phyloP scores from a whole-genome alignment of 75 land plant genomes.

The Cryptomeria japonica region DNA sequence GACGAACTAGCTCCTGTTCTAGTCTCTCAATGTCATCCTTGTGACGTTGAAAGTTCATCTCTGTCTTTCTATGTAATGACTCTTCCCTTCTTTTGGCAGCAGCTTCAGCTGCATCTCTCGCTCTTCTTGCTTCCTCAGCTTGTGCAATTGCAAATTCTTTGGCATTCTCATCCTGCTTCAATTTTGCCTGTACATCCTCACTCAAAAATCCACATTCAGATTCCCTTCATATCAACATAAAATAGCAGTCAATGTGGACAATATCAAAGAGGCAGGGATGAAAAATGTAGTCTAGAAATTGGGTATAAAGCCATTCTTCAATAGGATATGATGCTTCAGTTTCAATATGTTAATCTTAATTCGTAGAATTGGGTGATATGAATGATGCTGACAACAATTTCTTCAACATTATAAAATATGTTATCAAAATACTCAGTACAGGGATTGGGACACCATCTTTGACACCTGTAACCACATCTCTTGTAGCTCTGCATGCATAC shows the following conservation, averaged over 20 bases:
- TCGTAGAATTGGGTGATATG: not conserved
- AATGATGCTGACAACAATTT: not conserved
- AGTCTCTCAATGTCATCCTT: conserved; percentile 77
- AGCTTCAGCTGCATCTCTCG: conserved; percentile 66
- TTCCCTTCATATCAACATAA: not conserved
- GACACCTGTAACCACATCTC: too few species aligned
- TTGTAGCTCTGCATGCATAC: too few species aligned
- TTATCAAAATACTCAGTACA: too few species aligned
- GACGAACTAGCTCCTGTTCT: conserved; percentile 58
- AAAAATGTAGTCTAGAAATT: not conserved
- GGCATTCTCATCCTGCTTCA: conserved; percentile 66
- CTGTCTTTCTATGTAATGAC: conserved; percentile 58
- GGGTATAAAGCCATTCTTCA: not conserved
- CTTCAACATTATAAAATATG: not conserved
- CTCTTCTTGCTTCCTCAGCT: conserved; percentile 59
- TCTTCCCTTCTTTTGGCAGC: conserved; percentile 62
- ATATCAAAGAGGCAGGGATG: not conserved
- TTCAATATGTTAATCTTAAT: not conserved
- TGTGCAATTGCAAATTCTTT: conserved; percentile 57
- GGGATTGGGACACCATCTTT: too few species aligned
- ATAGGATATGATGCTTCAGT: not conserved
- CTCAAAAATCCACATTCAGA: conserved; percentile 1
- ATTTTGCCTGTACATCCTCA: conserved; percentile 43
- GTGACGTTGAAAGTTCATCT: conserved; percentile 72
- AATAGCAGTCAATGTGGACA: not conserved